Evolutionary conservation across 2,329 filamentous ascomycete species (phyloP), one percentile per base, ranked within the genome.

Genomic region (Pseudogymnoascus sp.): DNA sequence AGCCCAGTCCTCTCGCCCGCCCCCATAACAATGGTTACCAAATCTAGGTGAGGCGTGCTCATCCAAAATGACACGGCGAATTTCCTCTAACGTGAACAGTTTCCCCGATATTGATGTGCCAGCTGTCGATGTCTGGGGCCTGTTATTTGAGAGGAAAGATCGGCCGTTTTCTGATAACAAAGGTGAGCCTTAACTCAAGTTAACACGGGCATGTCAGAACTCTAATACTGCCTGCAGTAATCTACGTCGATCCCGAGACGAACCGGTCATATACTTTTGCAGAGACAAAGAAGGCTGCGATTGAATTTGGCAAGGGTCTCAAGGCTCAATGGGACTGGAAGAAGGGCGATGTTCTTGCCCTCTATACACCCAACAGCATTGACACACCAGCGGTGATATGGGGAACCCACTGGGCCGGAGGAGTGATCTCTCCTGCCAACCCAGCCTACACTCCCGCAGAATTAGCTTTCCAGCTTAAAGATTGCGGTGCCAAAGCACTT

Each of bases 321-420:
- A 87, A 86, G 71, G 84, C 88, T 25, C 75, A 80, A 21, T 93
- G 88, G 82, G 82, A 86, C 60, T 96, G 92, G 89, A 81, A 86
- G 69, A 92, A 89, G 72, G 89, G 90, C 70, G 90, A 97, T 73
- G 90, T 95, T 1, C 80, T 97, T 21, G 89, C 84, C 9, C 80
- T 96, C 62, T 96, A 88, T 79, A 88, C 90, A 3, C 90, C 92
- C 28, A 97, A 97, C 74, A 87, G 83, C 74, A 88, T 97, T 72
- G 93, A 97, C 74, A 91, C 88, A 0, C 88, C 91, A 0, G 79
- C 88, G 2, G 76, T 92, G 56, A 90, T 85, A 74, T 91, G 90
- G 80, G 93, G 92, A 28, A 82, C 85, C 8, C 85, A 89, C 67
- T 97, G 91, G 89, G 89, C 91, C 0, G 93, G 92, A 53, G 92